A percentile compares a stretch with the other conserved stretches of the same genome.
Evolutionary conservation across 495 filamentous ascomycete species (phyloP).

Genomic region (Penicillium angulare): DNA sequence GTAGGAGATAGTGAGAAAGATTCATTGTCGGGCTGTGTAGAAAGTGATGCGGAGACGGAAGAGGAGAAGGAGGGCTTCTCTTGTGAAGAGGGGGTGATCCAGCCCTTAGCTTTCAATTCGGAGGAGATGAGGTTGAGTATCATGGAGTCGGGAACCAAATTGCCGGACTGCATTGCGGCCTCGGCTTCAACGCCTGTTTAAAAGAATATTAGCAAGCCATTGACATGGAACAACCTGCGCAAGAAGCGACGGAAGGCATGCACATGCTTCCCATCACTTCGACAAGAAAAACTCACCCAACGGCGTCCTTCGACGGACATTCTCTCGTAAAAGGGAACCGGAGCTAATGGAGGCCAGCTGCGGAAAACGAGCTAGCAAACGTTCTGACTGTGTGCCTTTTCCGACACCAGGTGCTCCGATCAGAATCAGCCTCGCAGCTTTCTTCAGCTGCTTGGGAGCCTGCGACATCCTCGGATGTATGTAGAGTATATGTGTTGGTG

Average conservation of each 20-base stretch:
- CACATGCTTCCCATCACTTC: background rate
- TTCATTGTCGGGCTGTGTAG: conserved; percentile 9
- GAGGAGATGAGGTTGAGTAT: conserved; percentile 90
- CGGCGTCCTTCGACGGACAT: conserved; percentile 83
- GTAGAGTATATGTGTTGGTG: background rate
- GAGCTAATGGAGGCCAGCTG: conserved; percentile 91
- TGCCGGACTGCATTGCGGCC: conserved; percentile 76
- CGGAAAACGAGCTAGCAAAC: conserved; percentile 80
- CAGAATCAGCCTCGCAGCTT: conserved; percentile 89
- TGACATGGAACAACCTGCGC: no score
- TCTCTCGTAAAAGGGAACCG: conserved; percentile 85
- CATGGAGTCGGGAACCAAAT: conserved; percentile 81
- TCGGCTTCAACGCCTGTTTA: conserved; percentile 80
- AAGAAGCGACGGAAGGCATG: no score
- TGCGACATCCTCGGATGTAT: conserved; percentile 17
- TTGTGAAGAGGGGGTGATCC: conserved; percentile 53
- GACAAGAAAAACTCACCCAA: conserved; percentile 58
- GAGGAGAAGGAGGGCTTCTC: conserved; percentile 6
- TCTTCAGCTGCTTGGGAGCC: conserved; percentile 55
- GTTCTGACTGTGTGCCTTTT: conserved; percentile 92
- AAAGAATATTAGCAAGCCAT: background rate
- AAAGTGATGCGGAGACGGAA: background rate
- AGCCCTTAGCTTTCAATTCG: conserved; percentile 79
- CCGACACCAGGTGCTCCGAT: conserved; percentile 90
- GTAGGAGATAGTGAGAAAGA: conserved; percentile 62